Conservation (phyloP, 2,329 filamentous ascomycete genomes). For the Colletotrichum scovillei region DNA sequence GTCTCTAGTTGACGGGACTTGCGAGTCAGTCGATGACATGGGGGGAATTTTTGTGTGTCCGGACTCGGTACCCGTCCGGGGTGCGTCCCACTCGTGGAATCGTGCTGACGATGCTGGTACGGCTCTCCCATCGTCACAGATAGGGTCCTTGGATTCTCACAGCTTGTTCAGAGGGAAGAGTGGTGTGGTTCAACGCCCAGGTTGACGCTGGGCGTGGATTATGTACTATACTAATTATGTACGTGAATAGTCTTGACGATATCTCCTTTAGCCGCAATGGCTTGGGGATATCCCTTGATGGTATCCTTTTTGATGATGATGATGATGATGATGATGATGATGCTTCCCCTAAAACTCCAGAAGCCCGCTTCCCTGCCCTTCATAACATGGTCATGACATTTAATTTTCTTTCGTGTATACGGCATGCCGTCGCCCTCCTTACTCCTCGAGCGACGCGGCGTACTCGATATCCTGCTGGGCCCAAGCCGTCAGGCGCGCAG, state of each 20-base stretch:
- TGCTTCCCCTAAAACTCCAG: slow-evolving; percentile 13
- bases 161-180: neutral
- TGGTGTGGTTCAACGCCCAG: neutral
- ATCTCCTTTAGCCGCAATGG: neutral
- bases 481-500: slow-evolving; percentile 50
- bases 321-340: too few species aligned
- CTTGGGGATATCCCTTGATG: neutral
- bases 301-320: slow-evolving; percentile 2
- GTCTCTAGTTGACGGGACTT: too few species aligned
- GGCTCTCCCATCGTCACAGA: too few species aligned
- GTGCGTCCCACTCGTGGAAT: neutral
- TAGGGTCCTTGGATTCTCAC: neutral
- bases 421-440: neutral
- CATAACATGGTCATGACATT: slow-evolving; percentile 14
- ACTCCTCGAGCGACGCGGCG: slow-evolving; percentile 1
- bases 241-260: neutral
- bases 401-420: neutral
- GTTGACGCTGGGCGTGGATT: neutral
- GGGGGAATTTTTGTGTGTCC: neutral
- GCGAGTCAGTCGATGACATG: neutral
- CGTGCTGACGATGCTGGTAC: neutral
- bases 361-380: slow-evolving; percentile 23
- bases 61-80: neutral
- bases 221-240: slow-evolving; percentile 23
- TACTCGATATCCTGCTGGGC: slow-evolving; percentile 47